Evolutionary conservation across 2,329 filamentous ascomycete species (phyloP).

Genomic region (Ophiostoma populinum): DNA sequence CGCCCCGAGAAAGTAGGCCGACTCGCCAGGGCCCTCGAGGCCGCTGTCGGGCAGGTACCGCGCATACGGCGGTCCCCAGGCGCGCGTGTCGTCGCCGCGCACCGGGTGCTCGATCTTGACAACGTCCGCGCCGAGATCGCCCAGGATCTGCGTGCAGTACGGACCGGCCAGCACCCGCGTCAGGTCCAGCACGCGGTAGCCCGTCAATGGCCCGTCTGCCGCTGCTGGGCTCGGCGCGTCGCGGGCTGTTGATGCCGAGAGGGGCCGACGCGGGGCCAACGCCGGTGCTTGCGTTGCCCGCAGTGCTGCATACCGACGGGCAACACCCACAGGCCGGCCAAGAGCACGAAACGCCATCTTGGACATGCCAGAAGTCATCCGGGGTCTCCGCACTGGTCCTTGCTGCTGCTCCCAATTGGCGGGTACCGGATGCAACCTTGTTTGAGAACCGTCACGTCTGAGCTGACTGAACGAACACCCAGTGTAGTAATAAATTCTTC

Average conservation of each 20-base stretch:
- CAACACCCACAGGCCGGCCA: no score
- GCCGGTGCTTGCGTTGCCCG: no score
- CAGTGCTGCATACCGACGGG: no score
- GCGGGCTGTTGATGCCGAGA: neutral
- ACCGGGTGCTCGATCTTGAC: slow-evolving; percentile 95
- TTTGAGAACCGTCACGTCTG: no score
- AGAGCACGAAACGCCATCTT: no score
- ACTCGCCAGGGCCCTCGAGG: slow-evolving; percentile 62
- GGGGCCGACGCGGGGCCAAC: no score
- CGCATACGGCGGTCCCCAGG: slow-evolving; percentile 93
- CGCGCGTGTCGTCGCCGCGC: slow-evolving; percentile 81
- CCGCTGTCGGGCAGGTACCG: slow-evolving; percentile 46
- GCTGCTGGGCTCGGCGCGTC: neutral
- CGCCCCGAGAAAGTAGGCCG: slow-evolving; percentile 81
- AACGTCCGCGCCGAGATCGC: slow-evolving; percentile 86
- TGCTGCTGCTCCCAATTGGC: no score
- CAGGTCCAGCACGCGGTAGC: slow-evolving; percentile 87
- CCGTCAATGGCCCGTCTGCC: slow-evolving; percentile 48
- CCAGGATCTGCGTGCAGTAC: slow-evolving; percentile 92
- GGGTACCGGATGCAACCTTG: no score
- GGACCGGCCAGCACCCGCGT: slow-evolving; percentile 93
- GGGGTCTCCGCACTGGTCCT: no score
- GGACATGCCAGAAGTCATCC: no score
- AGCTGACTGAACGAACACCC: no score
- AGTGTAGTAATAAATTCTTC: no score